phyloP scores from a whole-genome alignment of 2,329 filamentous ascomycete genomes.

The Gnomoniopsis smithogilvyi region DNA sequence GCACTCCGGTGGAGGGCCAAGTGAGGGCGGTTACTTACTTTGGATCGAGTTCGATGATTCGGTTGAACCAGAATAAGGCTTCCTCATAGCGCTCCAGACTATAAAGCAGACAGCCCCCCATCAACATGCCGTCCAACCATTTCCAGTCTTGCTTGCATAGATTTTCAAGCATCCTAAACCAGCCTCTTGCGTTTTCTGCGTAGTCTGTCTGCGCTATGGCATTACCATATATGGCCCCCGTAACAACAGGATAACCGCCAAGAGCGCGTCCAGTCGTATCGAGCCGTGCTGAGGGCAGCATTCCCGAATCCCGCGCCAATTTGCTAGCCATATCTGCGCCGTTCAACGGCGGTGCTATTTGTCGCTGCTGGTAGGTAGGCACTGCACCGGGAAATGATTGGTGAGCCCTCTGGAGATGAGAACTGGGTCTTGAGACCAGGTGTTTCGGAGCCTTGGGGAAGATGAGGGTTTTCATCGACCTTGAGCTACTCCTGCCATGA shows the following conservation, averaged over 20 bases:
- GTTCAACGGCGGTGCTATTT: constrained; percentile 4
- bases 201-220: constrained; percentile 32
- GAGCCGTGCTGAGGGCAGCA: constrained; percentile 9
- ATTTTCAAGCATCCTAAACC: constrained; percentile 68
- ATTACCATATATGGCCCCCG: constrained; percentile 20
- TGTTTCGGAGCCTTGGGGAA: constrained; percentile 51
- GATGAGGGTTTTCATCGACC: constrained; percentile 47
- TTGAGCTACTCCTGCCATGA: constrained; percentile 33
- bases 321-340: constrained; percentile 9
- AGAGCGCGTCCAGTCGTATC: constrained; percentile 10
- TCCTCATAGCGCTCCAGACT: constrained; percentile 81
- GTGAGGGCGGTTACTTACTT: constrained; percentile 39
- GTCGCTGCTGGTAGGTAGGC: constrained; percentile 5
- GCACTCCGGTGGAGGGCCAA: background rate
- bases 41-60: constrained; percentile 54
- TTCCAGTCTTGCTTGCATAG: constrained; percentile 78
- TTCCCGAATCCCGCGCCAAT: constrained; percentile 11
- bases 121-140: constrained; percentile 90
- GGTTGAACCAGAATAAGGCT: constrained; percentile 70
- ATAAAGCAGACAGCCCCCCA: constrained; percentile 90
- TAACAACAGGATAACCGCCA: constrained; percentile 16
- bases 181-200: constrained; percentile 57
- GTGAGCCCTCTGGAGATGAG: constrained; percentile 16
- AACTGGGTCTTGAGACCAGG: constrained; percentile 13
- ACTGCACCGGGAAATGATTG: constrained; percentile 16